phyloP scores from a whole-genome alignment of 148 eudicot species.

The Diospyros lotus region DNA sequence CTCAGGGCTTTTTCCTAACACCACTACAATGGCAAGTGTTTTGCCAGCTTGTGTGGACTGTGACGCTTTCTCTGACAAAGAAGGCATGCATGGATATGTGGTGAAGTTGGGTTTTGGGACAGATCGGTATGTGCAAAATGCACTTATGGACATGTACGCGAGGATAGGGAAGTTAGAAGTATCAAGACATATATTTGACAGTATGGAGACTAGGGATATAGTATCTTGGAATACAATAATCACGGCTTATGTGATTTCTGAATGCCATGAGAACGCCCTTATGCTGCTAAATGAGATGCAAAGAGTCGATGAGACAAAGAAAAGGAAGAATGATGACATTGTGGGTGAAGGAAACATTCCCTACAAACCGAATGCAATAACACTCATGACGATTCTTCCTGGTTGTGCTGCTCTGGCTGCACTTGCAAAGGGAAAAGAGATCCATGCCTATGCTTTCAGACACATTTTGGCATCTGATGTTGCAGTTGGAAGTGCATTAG shows the following conservation, averaged over 20 bases:
- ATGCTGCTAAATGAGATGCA: constrained; percentile 63
- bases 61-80: constrained; percentile 47
- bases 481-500: constrained; percentile 82
- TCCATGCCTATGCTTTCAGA: constrained; percentile 72
- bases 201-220: constrained; percentile 58
- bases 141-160: constrained; percentile 83
- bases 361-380: constrained; percentile 58
- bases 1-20: constrained; percentile 52
- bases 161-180: constrained; percentile 60
- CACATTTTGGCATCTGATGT: constrained; percentile 58
- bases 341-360: constrained; percentile 18
- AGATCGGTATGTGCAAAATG: constrained; percentile 65
- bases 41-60: constrained; percentile 77
- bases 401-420: constrained; percentile 83
- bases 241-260: constrained; percentile 74
- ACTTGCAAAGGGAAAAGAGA: constrained; percentile 73
- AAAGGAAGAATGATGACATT: constrained; percentile 15
- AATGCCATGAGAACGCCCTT: constrained; percentile 60
- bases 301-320: constrained; percentile 13
- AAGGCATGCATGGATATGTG: constrained; percentile 71
- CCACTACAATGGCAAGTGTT: constrained; percentile 79
- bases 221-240: constrained; percentile 91
- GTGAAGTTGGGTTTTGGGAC: constrained; percentile 61
- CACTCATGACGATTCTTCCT: constrained; percentile 83
- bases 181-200: constrained; percentile 52